These are phyloP conservation scores for Periglandula ipomoeae DNA, from an alignment of 2,329 filamentous ascomycete species.

Conservation along the genomic window DNA sequence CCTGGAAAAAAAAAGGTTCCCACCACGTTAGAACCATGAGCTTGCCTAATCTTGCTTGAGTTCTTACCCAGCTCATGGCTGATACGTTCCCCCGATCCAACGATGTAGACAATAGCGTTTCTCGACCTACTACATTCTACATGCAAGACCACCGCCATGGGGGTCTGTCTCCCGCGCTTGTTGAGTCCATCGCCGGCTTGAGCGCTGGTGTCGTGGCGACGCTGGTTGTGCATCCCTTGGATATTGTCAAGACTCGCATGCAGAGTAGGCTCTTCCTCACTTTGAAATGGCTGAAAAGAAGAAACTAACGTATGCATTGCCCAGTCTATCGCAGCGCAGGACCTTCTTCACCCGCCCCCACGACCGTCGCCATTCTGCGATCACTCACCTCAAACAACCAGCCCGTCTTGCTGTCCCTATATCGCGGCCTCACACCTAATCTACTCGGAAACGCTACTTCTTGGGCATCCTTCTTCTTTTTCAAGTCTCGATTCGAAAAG, in stretches of 20 bases:
- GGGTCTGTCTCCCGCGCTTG: conserved; percentile 63
- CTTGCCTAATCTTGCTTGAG: background rate
- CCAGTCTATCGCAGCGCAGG: conserved; percentile 42
- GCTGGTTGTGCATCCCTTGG: conserved; percentile 80
- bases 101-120: conserved; percentile 16
- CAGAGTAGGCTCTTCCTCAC: conserved; percentile 51
- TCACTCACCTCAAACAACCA: conserved; percentile 39
- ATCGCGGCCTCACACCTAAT: conserved; percentile 85
- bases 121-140: conserved; percentile 16
- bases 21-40: background rate
- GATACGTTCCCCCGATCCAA: background rate
- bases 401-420: conserved; percentile 57
- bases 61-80: background rate
- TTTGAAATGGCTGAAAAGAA: background rate
- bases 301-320: background rate
- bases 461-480: conserved; percentile 90
- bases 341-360: conserved; percentile 27
- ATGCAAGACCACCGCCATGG: conserved; percentile 42
- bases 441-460: conserved; percentile 81
- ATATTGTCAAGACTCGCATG: conserved; percentile 92
- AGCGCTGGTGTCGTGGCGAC: conserved; percentile 82
- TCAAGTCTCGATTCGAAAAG: conserved; percentile 49
- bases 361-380: conserved; percentile 44
- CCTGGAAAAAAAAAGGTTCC: too few species aligned
- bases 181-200: conserved; percentile 86